Evolutionary conservation across 345 rosid species (phyloP), one percentile per base, ranked within the genome.

Genomic region (Aethionema arabicum): DNA sequence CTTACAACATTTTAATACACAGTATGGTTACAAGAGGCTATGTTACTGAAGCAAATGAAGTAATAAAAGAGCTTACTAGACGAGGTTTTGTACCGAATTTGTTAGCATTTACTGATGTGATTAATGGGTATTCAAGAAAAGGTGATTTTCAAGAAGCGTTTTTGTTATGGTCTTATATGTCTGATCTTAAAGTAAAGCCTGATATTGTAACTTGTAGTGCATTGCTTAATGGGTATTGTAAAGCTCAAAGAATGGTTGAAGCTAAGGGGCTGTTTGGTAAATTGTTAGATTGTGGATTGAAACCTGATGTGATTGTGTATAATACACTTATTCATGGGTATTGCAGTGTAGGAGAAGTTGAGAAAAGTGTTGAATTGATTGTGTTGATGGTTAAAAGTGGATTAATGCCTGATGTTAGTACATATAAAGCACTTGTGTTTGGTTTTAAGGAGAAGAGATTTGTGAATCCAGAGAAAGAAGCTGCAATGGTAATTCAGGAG

Each of bases 171-270:
- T 73, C 63, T 48, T 72, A 77, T 61, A 82, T 82, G 83, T 61
- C 72, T 56, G 79, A 79, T 43, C 66, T 46, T 42, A 52, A 66
- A 45, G 67, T 77, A 49, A 8, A 79, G 51, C 86, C 83, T 47
- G 82, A 82, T 68, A 75, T 77, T 29, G 77, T 77, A 54, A 75
- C 83, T 9, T 77, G 83, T 63, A 79, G 79, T 58, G 82, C 82
- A 15, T 67, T 79, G 16, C 72, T 82, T 56, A 79, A 72, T 59
- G 83, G 83, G 27, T 79, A 77, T 36, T 79, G 83, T 61, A 77
- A 39, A 71, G 79, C 60, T 7, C 44, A 43, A 36, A 77, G 74
- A 49, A 77, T 79, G 77, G 65, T 69, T 1, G 75, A 79, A 43
- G 82, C 82, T 49, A 75, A 72, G 11, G 61, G 35, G 47, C 54